Evolutionary conservation across 2,329 filamentous ascomycete genomes (phyloP), one percentile per base, ranked within the genome.

Genomic region (Fusarium tricinctum): DNA sequence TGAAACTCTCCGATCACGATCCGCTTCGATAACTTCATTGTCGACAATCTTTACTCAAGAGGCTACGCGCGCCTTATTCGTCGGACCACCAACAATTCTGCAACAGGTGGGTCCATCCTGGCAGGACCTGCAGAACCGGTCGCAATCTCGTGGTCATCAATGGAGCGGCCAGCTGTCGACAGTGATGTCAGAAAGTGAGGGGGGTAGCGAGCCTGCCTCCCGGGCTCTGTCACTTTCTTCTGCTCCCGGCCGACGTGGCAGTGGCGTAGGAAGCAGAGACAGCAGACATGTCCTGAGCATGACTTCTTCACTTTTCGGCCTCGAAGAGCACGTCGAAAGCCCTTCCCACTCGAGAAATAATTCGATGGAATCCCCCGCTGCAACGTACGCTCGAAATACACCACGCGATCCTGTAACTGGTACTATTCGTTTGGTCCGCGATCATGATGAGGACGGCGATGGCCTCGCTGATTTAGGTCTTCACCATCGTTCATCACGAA

Each of bases 91-190:
- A 20, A 68, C 70, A 14, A 65, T 76, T 45, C 58, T 76, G 20
- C 60, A 75, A 26, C 73, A 77, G 40, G 54, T 64, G 42, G 71
- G 70, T 14, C 49, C 73, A 17, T 61, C 63, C 35, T 74, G 73
- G 66, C 65, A 70, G 28, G 61, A 74, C 10, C 62, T 72, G 15
- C 60, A 61, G 26, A 54, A 52, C 15, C 53, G 63, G 28, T 53
- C 74, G 17, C 62, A 68, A 45, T 42, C 64, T 46, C 77, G 82
- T 60, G 81, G 83, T 56, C 86, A 88, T 73, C 86, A 86, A 82
- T 89, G 87, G 87, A 89, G 87, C 77, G 85, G 86, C 44, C 87
- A 89, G 76, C 81, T 90, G 42, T 90, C 88, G 39, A 89, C 88
- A 44, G 88, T 90, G 63, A 80, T 85, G 76, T 90, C 88, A 33